A percentile compares a stretch with the other conserved stretches of the same genome.
These are phyloP conservation scores for Penicillium palitans DNA, from an alignment of 2,329 filamentous ascomycete genomes.

Conservation along the genomic window DNA sequence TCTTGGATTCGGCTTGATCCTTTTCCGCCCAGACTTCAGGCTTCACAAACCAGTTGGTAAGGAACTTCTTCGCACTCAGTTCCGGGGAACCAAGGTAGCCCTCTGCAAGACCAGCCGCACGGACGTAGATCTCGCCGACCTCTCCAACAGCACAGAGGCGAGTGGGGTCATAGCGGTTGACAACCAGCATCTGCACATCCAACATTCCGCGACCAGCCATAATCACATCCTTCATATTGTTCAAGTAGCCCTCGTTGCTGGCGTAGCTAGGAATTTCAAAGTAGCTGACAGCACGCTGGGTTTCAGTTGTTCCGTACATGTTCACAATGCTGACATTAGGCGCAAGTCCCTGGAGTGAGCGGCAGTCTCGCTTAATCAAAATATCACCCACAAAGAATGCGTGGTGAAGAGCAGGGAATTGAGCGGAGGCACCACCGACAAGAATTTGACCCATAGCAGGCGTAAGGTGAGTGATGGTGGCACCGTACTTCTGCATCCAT, in stretches of 20 bases:
- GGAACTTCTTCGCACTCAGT: conserved; percentile 73
- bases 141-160: conserved; percentile 77
- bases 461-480: conserved; percentile 84
- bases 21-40: conserved; percentile 66
- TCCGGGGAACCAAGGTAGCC: conserved; percentile 67
- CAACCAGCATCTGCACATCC: conserved; percentile 83
- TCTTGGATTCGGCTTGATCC: conserved; percentile 56
- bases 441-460: conserved; percentile 96
- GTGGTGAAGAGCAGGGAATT: conserved; percentile 73
- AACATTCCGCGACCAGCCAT: conserved; percentile 84
- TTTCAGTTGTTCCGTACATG: conserved; percentile 89
- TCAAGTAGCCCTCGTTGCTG: conserved; percentile 63
- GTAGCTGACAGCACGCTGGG: conserved; percentile 76
- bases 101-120: conserved; percentile 80
- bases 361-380: conserved; percentile 80
- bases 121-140: conserved; percentile 78
- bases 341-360: conserved; percentile 71
- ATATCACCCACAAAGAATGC: conserved; percentile 94
- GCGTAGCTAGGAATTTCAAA: conserved; percentile 70
- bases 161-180: conserved; percentile 66
- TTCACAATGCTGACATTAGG: conserved; percentile 75
- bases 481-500: conserved; percentile 76
- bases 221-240: conserved; percentile 70
- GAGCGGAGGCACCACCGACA: conserved; percentile 74
- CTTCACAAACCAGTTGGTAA: conserved; percentile 84